Evolutionary conservation across 306 rosid genomes (phyloP).

Genomic region (Quercus wislizeni): DNA sequence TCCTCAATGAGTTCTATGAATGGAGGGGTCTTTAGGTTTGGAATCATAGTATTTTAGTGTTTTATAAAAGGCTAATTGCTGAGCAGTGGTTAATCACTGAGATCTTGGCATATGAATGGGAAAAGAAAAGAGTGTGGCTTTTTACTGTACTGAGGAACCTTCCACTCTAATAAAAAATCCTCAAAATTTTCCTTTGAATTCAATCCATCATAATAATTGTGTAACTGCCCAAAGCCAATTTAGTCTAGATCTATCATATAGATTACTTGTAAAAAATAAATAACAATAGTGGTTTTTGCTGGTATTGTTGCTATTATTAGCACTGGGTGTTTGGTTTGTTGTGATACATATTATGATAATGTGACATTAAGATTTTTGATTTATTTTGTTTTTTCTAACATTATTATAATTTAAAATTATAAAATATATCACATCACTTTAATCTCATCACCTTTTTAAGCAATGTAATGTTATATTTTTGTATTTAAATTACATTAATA

Average conservation of each 20-base stretch:
- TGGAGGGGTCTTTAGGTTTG: slow-evolving; percentile 48
- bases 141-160: background rate
- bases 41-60: background rate
- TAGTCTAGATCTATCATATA: background rate
- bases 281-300: background rate
- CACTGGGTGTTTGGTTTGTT: accelerated
- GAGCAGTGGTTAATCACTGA: background rate
- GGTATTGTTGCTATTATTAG: too few species aligned
- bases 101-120: background rate
- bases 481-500: too few species aligned
- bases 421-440: too few species aligned
- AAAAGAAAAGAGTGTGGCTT: background rate
- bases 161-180: background rate
- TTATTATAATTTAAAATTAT: too few species aligned
- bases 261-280: background rate
- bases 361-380: too few species aligned
- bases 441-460: accelerated
- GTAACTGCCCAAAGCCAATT: background rate
- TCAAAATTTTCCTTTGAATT: background rate
- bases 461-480: too few species aligned
- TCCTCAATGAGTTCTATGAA: slow-evolving; percentile 17
- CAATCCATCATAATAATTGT: background rate
- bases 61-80: background rate
- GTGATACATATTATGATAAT: too few species aligned
- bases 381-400: too few species aligned